phyloP scores from a whole-genome alignment of 1,284 basidiomycete species.

The Rhodotorula sp. region DNA sequence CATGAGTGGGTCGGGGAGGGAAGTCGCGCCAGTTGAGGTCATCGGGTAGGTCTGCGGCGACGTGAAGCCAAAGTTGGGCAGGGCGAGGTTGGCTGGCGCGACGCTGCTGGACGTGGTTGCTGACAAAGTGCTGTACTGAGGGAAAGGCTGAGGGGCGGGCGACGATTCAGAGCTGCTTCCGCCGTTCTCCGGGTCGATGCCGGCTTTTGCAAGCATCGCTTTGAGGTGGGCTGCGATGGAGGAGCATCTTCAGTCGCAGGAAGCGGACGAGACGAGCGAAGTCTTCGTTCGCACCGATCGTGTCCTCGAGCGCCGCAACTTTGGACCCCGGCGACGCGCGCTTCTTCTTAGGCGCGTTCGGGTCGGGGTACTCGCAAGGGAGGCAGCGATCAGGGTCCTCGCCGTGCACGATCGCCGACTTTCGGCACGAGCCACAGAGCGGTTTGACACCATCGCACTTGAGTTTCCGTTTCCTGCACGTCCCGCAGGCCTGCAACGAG shows the following conservation, averaged over 20 bases:
- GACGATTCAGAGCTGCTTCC: background rate
- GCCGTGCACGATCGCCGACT: constrained; percentile 22
- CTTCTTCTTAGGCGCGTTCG: constrained; percentile 15
- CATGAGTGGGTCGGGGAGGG: background rate
- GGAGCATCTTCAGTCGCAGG: background rate
- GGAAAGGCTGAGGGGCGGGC: background rate
- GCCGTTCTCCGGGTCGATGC: background rate
- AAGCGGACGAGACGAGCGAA: background rate
- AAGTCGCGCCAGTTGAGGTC: no score
- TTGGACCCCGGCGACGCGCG: constrained; percentile 14
- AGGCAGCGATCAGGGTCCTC: constrained; percentile 1
- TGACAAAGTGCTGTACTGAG: background rate
- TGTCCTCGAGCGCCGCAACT: constrained; percentile 28
- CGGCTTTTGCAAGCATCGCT: background rate
- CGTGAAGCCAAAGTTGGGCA: no score
- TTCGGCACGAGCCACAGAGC: constrained; percentile 18
- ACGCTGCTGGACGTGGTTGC: background rate
- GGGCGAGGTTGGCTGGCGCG: no score
- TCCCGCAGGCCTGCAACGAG: constrained; percentile 8
- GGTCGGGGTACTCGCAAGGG: constrained; percentile 30
- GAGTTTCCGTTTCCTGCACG: constrained; percentile 22
- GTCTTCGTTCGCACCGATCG: constrained; percentile 19
- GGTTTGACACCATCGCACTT: constrained; percentile 31
- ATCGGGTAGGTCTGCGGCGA: no score
- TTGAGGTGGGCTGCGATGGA: constrained; percentile 1